Evolutionary conservation across 2,329 filamentous ascomycete genomes (phyloP), one percentile per base, ranked within the genome.

Genomic region (Hymenoscyphus salicellus): DNA sequence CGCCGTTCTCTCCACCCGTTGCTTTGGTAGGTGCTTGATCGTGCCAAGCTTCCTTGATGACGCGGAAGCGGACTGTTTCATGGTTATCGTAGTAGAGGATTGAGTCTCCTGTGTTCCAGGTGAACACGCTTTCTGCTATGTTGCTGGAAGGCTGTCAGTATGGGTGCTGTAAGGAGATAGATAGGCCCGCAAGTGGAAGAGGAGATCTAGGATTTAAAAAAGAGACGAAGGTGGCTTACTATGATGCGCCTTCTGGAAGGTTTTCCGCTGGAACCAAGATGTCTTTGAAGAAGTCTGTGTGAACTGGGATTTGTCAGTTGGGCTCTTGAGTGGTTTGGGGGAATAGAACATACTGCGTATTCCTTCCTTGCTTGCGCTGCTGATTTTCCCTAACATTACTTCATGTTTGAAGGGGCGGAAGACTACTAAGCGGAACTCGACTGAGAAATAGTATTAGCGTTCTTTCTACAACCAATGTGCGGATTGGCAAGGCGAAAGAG

Each of bases 331-430:
- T 32, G n/a, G 14, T 8, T 49, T 36, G 8, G 52, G 2, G 49
- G 17, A 3, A 16, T 2, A 28, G 16, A 5, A 52, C 83, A 65
- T 77, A 89, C 87, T 83, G 72, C 88, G 86, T 72, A 96, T 92
- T 43, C 91, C 93, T 1, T 88, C 81, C 7, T 87, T 83, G 0
- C 85, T 89, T 41, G 89, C 88, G 69, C 87, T 88, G 68, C 89
- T 89, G 77, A 99, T 97, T 69, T 88, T 89, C 17, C 91, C 95
- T 55, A 91, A 83, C 73, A 99, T 84, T 65, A 97, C 92, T 76
- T 99, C 95, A 58, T 92, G 92, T 75, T 96, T 96, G 81, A 97
- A 98, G 0, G 95, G 95, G 28, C 95, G 88, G 77, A 98, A 99
- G 33, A 99, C 93, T 20, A 97, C 84, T 74, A 99, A 83, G 26